A percentile compares a stretch with the other conserved stretches of the same genome.
These are phyloP conservation scores for Lycium ferocissimum DNA, from an alignment of 257 asterid species.

Conservation along the genomic window DNA sequence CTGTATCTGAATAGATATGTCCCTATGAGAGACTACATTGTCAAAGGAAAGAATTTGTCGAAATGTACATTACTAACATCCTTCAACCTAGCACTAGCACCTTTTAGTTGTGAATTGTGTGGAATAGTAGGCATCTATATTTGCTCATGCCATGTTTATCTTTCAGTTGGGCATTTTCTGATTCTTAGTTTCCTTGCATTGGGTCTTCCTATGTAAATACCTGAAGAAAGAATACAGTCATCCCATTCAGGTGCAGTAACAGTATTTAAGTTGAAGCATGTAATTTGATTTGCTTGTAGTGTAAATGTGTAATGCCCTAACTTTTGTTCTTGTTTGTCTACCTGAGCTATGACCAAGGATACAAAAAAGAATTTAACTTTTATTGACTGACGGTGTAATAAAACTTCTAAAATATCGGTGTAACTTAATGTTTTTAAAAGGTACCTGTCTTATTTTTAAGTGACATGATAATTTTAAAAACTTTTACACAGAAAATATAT, in stretches of 20 bases:
- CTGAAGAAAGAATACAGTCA: not conserved
- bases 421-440: not conserved
- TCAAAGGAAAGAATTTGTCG: constrained; percentile 3
- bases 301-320: not conserved
- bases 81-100: not conserved
- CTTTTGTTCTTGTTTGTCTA: not conserved
- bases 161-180: not conserved
- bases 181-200: not conserved
- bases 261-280: constrained; percentile 6
- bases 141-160: not conserved
- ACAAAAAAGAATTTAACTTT: not conserved
- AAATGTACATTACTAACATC: not conserved
- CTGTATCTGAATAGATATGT: not conserved
- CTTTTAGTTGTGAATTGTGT: not conserved
- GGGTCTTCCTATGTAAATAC: not conserved
- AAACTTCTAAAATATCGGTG: not conserved
- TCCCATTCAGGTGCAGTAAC: not conserved
- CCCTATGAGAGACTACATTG: not conserved
- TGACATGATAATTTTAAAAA: no score
- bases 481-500: no score
- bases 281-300: not conserved
- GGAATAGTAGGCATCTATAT: not conserved
- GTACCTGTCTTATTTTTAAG: not conserved
- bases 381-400: not conserved
- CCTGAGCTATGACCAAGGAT: not conserved